Evolutionary conservation across 1,284 basidiomycete genomes (phyloP).

Genomic region (Tranzscheliella williamsii): DNA sequence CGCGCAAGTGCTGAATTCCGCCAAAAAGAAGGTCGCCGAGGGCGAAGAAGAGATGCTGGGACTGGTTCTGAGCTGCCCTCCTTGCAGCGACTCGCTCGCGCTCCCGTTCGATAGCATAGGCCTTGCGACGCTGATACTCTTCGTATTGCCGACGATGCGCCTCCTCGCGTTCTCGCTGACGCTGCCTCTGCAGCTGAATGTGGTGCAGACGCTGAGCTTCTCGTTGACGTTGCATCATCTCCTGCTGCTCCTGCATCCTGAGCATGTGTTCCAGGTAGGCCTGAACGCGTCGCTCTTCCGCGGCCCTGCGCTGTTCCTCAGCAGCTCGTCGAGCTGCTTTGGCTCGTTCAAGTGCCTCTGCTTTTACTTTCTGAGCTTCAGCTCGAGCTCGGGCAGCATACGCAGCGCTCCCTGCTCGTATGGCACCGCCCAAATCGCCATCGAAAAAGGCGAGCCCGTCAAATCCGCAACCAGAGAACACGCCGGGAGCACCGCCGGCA

Average conservation of each 20-base stretch:
- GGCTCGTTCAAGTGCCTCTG: background rate
- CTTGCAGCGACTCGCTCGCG: conserved; percentile 20
- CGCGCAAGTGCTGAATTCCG: conserved; percentile 8
- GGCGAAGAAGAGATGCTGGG: conserved; percentile 30
- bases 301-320: conserved; percentile 14
- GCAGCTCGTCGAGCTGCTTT: conserved; percentile 3
- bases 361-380: too few relatives aligned
- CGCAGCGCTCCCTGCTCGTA: conserved; percentile 27
- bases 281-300: conserved; percentile 25
- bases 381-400: conserved; percentile 20
- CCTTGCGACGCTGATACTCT: conserved; percentile 39
- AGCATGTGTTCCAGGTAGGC: conserved; percentile 37
- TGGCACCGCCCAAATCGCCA: conserved; percentile 21
- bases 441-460: conserved; percentile 33
- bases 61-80: conserved; percentile 20
- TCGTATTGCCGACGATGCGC: conserved; percentile 27
- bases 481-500: conserved; percentile 21
- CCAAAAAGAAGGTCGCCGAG: conserved; percentile 35
- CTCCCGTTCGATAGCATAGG: conserved; percentile 33
- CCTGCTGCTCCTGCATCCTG: conserved; percentile 11
- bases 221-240: conserved; percentile 4
- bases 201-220: conserved; percentile 33
- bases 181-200: conserved; percentile 31
- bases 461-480: conserved; percentile 20
- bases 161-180: conserved; percentile 15